These are phyloP conservation scores for Hanseniaspora thailandica DNA, from an alignment of 805 yeast genomes.

Conservation along the genomic window DNA sequence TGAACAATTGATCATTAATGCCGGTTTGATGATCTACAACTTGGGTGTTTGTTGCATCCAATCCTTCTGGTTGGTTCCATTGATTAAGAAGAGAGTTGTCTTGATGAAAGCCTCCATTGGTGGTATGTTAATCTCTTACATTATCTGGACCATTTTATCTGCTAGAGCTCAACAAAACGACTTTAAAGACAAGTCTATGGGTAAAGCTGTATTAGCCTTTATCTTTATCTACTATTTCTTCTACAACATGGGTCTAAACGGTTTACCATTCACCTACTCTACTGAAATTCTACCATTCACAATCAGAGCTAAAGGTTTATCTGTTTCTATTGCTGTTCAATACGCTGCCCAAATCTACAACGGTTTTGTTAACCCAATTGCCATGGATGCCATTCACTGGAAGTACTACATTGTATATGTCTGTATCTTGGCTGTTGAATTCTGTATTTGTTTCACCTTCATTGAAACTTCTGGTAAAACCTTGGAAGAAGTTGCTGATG, in stretches of 20 bases:
- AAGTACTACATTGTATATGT: slow-evolving; percentile 30
- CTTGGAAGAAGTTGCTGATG: slow-evolving; percentile 32
- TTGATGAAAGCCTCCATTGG: slow-evolving; percentile 28
- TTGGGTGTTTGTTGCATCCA: slow-evolving; percentile 28
- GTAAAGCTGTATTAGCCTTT: slow-evolving; percentile 41
- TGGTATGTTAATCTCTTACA: slow-evolving; percentile 31
- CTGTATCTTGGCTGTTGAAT: slow-evolving; percentile 26
- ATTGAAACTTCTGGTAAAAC: slow-evolving; percentile 33
- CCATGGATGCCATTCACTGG: slow-evolving; percentile 31
- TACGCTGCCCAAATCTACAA: slow-evolving; percentile 26
- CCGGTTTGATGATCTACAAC: slow-evolving; percentile 39
- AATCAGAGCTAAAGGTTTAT: slow-evolving; percentile 27
- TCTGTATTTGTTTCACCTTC: slow-evolving; percentile 27
- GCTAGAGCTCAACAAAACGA: slow-evolving; percentile 36
- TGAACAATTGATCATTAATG: slow-evolving; percentile 40
- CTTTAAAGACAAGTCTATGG: slow-evolving; percentile 32
- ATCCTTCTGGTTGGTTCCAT: slow-evolving; percentile 25
- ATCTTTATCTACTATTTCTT: slow-evolving; percentile 37
- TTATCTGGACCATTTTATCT: slow-evolving; percentile 37
- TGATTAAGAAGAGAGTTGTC: slow-evolving; percentile 30
- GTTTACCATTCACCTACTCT: slow-evolving; percentile 36
- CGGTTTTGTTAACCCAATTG: slow-evolving; percentile 31
- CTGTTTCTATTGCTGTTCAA: slow-evolving; percentile 21
- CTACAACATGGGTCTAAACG: slow-evolving; percentile 36
- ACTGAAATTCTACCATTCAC: slow-evolving; percentile 34